Conservation (phyloP, 2,329 filamentous ascomycete genomes). For the Scedosporium minutisporum region DNA sequence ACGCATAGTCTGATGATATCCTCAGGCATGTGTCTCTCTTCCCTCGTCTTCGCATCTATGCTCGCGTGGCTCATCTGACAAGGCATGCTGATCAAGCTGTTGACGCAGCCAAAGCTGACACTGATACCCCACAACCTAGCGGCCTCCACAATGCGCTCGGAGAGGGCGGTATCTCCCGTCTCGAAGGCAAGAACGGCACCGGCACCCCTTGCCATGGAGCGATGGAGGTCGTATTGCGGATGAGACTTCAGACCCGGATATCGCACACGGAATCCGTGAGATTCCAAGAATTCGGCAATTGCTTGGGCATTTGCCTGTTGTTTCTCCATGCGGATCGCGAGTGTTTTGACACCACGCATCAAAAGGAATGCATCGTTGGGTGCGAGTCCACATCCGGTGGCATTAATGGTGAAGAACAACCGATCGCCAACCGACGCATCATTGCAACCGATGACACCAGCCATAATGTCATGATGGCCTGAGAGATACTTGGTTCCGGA, state of each 20-base stretch:
- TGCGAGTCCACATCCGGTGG: conserved; percentile 84
- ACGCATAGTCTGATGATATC: conserved; percentile 94
- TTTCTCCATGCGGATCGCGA: conserved; percentile 97
- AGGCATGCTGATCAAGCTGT: conserved; percentile 97
- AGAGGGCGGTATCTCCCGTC: conserved; percentile 74
- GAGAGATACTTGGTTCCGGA: conserved; percentile 97
- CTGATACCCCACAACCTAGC: conserved; percentile 89
- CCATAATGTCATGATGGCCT: conserved; percentile 98
- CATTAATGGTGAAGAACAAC: conserved; percentile 95
- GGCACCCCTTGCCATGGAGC: conserved; percentile 87
- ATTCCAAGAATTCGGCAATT: conserved; percentile 87
- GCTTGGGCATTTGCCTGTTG: conserved; percentile 86
- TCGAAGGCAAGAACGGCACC: conserved; percentile 95
- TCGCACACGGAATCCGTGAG: conserved; percentile 84
- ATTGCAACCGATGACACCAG: conserved; percentile 89
- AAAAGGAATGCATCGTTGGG: conserved; percentile 95
- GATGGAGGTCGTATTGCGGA: conserved; percentile 92
- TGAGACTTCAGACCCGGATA: conserved; percentile 92
- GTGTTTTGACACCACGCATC: conserved; percentile 89
- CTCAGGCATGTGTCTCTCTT: conserved; percentile 86
- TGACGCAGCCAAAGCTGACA: conserved; percentile 96
- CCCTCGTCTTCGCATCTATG: conserved; percentile 88
- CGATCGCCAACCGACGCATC: conserved; percentile 72
- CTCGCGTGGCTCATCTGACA: conserved; percentile 99
- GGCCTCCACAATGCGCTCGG: conserved; percentile 88